These are phyloP conservation scores for Earliella scabrosa DNA, from an alignment of 1,284 basidiomycete species.

Conservation along the genomic window DNA sequence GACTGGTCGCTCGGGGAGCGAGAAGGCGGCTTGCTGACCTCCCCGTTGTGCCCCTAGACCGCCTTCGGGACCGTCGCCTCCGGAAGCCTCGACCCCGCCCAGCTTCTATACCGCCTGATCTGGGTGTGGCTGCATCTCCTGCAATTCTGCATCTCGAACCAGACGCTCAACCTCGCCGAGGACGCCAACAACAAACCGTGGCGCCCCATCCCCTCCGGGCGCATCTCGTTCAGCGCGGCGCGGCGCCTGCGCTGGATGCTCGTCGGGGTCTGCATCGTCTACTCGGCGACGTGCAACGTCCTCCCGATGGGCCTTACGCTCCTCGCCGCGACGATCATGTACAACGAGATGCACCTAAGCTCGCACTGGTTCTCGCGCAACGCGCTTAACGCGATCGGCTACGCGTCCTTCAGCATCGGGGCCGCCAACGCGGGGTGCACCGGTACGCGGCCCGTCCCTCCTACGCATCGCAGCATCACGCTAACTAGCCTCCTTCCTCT, in stretches of 20 bases:
- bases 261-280: conserved; percentile 39
- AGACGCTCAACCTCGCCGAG: conserved; percentile 44
- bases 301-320: conserved; percentile 32
- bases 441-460: conserved; percentile 1
- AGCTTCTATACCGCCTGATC: conserved; percentile 23
- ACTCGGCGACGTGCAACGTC: neutral
- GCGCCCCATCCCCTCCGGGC: conserved; percentile 47
- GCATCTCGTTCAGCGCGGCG: conserved; percentile 41
- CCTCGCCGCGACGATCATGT: conserved; percentile 33
- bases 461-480: neutral
- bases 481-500: neutral
- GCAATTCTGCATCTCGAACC: conserved; percentile 50
- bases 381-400: conserved; percentile 40
- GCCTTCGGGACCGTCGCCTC: conserved; percentile 5
- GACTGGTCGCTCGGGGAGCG: neutral
- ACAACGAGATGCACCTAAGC: conserved; percentile 42
- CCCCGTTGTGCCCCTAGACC: neutral
- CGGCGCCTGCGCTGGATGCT: conserved; percentile 41
- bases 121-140: conserved; percentile 52
- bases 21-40: neutral
- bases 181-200: conserved; percentile 48
- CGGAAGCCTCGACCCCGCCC: conserved; percentile 26
- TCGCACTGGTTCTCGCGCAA: conserved; percentile 41
- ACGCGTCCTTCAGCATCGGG: conserved; percentile 29
- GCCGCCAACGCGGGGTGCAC: conserved; percentile 19